Evolutionary conservation across 1,284 basidiomycete species (phyloP).

Genomic region (Ceratobasidium sp.): DNA sequence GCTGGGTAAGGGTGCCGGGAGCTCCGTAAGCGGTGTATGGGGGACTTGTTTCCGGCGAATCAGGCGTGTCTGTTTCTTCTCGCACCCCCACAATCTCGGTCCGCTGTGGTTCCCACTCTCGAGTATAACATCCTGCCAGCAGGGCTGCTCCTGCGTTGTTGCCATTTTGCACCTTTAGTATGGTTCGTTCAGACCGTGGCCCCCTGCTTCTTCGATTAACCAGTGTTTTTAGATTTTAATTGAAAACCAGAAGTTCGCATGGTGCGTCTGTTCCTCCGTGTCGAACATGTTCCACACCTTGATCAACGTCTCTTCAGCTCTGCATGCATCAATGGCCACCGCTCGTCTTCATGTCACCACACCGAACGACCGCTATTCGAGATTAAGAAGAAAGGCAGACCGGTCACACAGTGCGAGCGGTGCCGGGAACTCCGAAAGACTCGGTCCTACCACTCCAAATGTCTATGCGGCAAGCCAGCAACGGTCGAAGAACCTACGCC

Average conservation of each 20-base stretch:
- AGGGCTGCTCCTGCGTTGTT: not conserved
- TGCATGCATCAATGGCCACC: constrained; percentile 50
- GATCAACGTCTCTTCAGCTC: constrained; percentile 43
- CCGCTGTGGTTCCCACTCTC: constrained; percentile 21
- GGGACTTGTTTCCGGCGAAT: constrained; percentile 30
- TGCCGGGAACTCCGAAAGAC: constrained; percentile 49
- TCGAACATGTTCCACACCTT: constrained; percentile 4
- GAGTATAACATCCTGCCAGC: constrained; percentile 31
- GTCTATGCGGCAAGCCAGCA: constrained; percentile 47
- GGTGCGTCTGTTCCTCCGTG: constrained; percentile 36
- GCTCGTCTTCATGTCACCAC: constrained; percentile 49
- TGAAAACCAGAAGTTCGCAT: constrained; percentile 49
- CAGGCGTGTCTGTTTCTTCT: constrained; percentile 12
- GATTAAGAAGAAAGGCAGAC: constrained; percentile 49
- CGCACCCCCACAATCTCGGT: constrained; percentile 29
- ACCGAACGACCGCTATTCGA: constrained; percentile 49
- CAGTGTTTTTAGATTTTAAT: constrained; percentile 44
- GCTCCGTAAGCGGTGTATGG: constrained; percentile 4
- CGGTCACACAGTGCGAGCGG: constrained; percentile 48
- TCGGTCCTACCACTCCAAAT: constrained; percentile 47
- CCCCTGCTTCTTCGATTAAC: constrained; percentile 12
- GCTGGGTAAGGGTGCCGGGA: not conserved
- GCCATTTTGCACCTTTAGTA: not conserved
- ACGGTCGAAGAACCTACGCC: constrained; percentile 26
- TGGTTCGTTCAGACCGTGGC: constrained; percentile 12